These are phyloP conservation scores for Fusarium verticillioides DNA, from an alignment of 2,329 filamentous ascomycete species.

Conservation along the genomic window DNA sequence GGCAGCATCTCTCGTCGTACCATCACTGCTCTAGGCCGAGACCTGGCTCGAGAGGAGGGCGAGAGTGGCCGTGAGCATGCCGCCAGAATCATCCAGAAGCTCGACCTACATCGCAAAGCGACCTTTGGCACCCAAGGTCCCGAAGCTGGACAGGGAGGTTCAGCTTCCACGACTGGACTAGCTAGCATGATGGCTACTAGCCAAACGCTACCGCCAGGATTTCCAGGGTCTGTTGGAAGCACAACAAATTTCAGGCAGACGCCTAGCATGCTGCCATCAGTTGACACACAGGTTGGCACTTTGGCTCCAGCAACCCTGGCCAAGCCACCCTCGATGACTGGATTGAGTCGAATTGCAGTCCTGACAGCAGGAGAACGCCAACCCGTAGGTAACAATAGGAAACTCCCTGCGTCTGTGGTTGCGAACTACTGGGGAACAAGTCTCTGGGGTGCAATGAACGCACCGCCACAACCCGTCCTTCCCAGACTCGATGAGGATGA, in stretches of 20 bases:
- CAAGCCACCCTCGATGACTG: slow-evolving; percentile 84
- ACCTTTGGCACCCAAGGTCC: slow-evolving; percentile 61
- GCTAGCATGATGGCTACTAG: slow-evolving; percentile 87
- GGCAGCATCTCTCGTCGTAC: slow-evolving; percentile 62
- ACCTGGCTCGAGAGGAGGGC: slow-evolving; percentile 71
- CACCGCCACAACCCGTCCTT: slow-evolving; percentile 46
- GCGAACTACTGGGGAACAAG: slow-evolving; percentile 95
- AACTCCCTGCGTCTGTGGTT: slow-evolving; percentile 85
- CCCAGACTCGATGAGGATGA: slow-evolving; percentile 53
- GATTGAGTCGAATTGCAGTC: slow-evolving; percentile 86
- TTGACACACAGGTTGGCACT: slow-evolving; percentile 65
- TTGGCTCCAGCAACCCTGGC: slow-evolving; percentile 86
- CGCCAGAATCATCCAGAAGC: slow-evolving; percentile 89
- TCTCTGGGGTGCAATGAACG: slow-evolving; percentile 68
- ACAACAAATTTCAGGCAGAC: slow-evolving; percentile 45
- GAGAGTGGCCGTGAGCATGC: slow-evolving; percentile 84
- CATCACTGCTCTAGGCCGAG: slow-evolving; percentile 62
- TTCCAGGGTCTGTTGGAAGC: slow-evolving; percentile 49
- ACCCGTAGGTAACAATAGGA: slow-evolving; percentile 72
- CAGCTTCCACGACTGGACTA: slow-evolving; percentile 71
- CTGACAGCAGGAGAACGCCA: slow-evolving; percentile 81
- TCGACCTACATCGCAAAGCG: slow-evolving; percentile 87
- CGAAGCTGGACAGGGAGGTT: slow-evolving; percentile 51
- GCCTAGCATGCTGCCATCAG: slow-evolving; percentile 49
- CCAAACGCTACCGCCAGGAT: slow-evolving; percentile 79